phyloP scores from a whole-genome alignment of 768 basidiomycete species.

The Lactifluus piperatus region DNA sequence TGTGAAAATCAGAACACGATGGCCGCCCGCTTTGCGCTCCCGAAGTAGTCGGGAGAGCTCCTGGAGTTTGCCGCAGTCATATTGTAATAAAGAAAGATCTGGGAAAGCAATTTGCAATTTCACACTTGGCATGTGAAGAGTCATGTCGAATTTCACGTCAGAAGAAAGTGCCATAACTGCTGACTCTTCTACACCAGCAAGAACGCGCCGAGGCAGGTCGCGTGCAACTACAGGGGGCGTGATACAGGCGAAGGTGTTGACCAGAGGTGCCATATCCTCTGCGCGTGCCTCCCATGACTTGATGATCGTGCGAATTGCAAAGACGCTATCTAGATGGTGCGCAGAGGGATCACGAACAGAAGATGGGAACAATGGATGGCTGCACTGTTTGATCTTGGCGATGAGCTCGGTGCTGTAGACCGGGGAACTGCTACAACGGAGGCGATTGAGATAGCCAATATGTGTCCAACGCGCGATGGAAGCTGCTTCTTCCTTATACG shows the following conservation, averaged over 20 bases:
- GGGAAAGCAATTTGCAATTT: constrained; percentile 93
- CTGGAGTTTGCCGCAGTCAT: constrained; percentile 95
- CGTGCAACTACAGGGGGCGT: constrained; percentile 71
- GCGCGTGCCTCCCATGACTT: constrained; percentile 58
- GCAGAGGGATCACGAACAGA: constrained; percentile 31
- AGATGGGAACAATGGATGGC: constrained; percentile 44
- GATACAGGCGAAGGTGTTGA: constrained; percentile 71
- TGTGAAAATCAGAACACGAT: constrained; percentile 90
- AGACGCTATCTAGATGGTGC: constrained; percentile 36
- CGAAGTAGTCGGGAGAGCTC: constrained; percentile 70
- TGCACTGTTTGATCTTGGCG: constrained; percentile 29
- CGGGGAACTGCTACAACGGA: constrained; percentile 46
- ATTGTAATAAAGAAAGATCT: constrained; percentile 80
- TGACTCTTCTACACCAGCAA: constrained; percentile 35
- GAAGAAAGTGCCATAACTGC: constrained; percentile 15
- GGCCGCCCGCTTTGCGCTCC: constrained; percentile 78
- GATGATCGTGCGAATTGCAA: constrained; percentile 40
- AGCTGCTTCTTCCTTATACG: constrained; percentile 38
- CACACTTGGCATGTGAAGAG: constrained; percentile 65
- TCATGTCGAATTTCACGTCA: constrained; percentile 47
- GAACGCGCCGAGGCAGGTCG: constrained; percentile 58
- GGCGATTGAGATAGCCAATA: constrained; percentile 61
- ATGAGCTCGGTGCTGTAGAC: constrained; percentile 33
- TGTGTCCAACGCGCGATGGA: constrained; percentile 58
- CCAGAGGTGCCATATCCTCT: constrained; percentile 38